Evolutionary conservation across 2,329 filamentous ascomycete genomes (phyloP).

Genomic region (Ascochyta viciae-villosae): DNA sequence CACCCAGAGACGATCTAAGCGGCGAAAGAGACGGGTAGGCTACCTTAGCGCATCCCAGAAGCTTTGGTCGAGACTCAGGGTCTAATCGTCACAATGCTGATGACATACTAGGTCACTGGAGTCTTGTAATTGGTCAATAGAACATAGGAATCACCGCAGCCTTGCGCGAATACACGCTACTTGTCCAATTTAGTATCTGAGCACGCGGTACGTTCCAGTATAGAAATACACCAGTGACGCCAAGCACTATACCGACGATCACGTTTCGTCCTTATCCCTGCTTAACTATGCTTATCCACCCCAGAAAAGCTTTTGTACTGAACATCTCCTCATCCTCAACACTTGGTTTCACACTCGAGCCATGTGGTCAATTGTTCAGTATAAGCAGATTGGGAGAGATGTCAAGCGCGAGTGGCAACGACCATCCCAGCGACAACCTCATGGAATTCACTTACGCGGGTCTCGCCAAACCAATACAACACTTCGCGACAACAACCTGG

Average conservation of each 20-base stretch:
- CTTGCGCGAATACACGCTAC: neutral
- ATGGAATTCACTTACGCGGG: neutral
- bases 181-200: neutral
- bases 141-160: neutral
- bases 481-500: neutral
- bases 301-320: neutral
- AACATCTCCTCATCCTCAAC: neutral
- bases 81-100: neutral
- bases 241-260: neutral
- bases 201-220: neutral
- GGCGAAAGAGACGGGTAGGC: neutral
- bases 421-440: neutral
- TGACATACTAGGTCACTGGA: neutral
- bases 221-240: neutral
- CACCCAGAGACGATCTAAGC: neutral
- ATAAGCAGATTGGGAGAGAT: neutral
- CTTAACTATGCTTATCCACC: neutral
- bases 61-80: neutral
- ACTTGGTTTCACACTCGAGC: neutral
- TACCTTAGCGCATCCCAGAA: neutral
- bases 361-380: slow-evolving; percentile 9
- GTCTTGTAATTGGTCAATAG: neutral
- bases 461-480: neutral
- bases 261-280: neutral
- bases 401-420: neutral